These are phyloP conservation scores for Ettlia oleoabundans DNA, from an alignment of 139 green algal genomes.

Conservation along the genomic window DNA sequence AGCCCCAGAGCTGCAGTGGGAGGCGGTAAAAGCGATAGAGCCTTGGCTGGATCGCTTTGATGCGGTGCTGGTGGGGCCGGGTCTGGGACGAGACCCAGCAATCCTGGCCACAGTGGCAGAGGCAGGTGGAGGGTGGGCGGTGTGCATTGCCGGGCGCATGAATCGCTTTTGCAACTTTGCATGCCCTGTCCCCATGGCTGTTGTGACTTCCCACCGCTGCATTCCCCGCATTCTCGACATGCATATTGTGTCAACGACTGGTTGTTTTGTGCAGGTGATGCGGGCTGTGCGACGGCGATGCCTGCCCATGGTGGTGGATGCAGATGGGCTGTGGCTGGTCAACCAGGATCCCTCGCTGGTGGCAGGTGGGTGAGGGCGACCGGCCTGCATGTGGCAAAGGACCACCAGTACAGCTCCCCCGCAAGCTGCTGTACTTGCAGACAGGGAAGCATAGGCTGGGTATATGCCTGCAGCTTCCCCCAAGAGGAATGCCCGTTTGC, in stretches of 20 bases:
- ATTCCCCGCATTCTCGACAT: too few relatives aligned
- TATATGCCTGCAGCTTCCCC: too few relatives aligned
- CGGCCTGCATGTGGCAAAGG: background rate
- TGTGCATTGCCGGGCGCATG: too few relatives aligned
- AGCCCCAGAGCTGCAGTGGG: background rate
- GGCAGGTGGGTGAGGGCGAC: slow-evolving; percentile 12
- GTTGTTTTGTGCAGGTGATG: slow-evolving; percentile 38
- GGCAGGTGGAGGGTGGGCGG: slow-evolving; percentile 6
- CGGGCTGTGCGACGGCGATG: slow-evolving; percentile 24
- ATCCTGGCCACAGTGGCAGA: slow-evolving; percentile 44
- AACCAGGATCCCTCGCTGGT: slow-evolving; percentile 53
- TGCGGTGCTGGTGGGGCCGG: slow-evolving; percentile 80
- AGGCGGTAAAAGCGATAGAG: slow-evolving; percentile 48
- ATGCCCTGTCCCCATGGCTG: too few relatives aligned
- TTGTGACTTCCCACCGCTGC: too few relatives aligned
- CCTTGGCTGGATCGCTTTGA: slow-evolving; percentile 71
- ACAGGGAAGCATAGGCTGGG: too few relatives aligned
- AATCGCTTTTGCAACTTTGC: too few relatives aligned
- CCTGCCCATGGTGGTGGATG: slow-evolving; percentile 67
- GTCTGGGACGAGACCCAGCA: slow-evolving; percentile 71
- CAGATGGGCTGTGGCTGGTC: slow-evolving; percentile 67
- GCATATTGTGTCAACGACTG: background rate
- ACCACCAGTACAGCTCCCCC: too few relatives aligned
- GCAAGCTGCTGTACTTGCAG: too few relatives aligned
- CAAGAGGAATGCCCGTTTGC: too few relatives aligned